Evolutionary conservation across 345 rosid genomes (phyloP).

Genomic region (Brassica incana): DNA sequence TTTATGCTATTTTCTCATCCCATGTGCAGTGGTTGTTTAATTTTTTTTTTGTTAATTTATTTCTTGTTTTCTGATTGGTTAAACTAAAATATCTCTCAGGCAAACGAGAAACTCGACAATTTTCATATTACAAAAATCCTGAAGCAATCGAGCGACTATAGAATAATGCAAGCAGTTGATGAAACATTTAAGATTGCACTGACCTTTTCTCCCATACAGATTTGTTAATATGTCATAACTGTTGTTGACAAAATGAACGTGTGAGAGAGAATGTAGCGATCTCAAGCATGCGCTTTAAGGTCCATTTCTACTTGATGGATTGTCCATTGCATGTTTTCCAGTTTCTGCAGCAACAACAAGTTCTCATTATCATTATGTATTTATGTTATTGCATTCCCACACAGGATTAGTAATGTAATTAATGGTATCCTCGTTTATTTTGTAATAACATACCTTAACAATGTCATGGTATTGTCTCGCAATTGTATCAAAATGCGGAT

Average conservation of each 20-base stretch:
- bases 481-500: slow-evolving; percentile 88
- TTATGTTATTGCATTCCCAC: background rate
- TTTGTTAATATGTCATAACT: slow-evolving; percentile 7
- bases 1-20: background rate
- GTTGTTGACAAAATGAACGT: background rate
- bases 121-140: background rate
- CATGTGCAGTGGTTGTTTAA: background rate
- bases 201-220: background rate
- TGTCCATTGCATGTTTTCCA: slow-evolving; percentile 96
- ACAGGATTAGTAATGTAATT: background rate
- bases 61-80: background rate
- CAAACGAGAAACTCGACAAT: background rate
- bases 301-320: slow-evolving; percentile 95
- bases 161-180: background rate
- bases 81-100: background rate
- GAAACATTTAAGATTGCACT: background rate
- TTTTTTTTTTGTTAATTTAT: background rate
- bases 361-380: slow-evolving; percentile 10
- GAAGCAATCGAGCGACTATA: background rate
- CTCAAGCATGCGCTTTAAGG: slow-evolving; percentile 57
- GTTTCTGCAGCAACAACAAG: slow-evolving; percentile 54
- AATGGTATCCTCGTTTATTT: background rate
- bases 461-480: slow-evolving; percentile 96
- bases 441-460: slow-evolving; percentile 59
- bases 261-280: background rate